phyloP scores from a whole-genome alignment of 2,329 filamentous ascomycete genomes.

The Zymoseptoria pseudotritici region DNA sequence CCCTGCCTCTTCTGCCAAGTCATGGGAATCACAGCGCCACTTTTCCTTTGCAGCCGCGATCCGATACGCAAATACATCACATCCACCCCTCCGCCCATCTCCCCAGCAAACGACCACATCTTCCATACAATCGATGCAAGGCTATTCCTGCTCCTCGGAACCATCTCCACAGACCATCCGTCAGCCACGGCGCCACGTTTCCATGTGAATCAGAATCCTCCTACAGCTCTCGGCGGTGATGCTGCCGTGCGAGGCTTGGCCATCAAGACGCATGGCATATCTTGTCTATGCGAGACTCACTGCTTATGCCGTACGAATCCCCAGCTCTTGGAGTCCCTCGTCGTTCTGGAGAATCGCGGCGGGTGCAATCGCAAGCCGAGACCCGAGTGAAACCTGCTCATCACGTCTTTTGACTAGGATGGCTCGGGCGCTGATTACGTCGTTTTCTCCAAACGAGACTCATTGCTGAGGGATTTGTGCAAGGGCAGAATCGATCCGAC shows the following conservation, averaged over 20 bases:
- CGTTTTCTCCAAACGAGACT: not conserved
- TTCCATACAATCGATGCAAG: not conserved
- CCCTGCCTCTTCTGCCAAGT: not conserved
- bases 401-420: not conserved
- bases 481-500: not conserved
- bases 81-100: not conserved
- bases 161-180: not conserved
- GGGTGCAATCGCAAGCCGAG: not conserved
- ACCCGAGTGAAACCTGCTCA: not conserved
- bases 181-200: not conserved
- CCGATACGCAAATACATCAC: not conserved
- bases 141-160: not conserved
- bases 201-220: not conserved
- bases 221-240: not conserved
- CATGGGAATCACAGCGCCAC: not conserved
- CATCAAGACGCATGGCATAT: not conserved
- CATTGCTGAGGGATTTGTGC: not conserved
- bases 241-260: not conserved
- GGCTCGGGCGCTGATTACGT: not conserved
- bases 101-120: not conserved
- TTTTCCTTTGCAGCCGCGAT: not conserved
- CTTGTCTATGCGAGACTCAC: not conserved
- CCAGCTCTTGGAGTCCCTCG: not conserved
- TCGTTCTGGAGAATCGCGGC: not conserved
- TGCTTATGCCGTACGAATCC: not conserved